A percentile compares a stretch with the other conserved stretches of the same genome.
Conservation (phyloP, 1,284 basidiomycete genomes). For the Sporisorium exsertum region DNA sequence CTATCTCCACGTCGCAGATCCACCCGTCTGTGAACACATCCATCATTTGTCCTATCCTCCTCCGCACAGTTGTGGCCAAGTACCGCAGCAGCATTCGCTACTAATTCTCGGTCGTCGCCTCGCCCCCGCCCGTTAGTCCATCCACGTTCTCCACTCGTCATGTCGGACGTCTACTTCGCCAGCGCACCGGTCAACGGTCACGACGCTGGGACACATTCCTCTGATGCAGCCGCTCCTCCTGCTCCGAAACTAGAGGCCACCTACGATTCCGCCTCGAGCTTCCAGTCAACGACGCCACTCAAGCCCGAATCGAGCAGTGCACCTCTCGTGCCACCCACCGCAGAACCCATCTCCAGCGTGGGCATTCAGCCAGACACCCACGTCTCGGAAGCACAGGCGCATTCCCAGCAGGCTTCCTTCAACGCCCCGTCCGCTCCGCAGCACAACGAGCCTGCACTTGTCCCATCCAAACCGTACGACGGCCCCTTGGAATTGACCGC, state of each 20-base stretch:
- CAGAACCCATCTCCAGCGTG: constrained; percentile 37
- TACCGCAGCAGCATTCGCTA: background rate
- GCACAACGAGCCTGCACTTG: background rate
- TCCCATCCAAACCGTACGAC: constrained; percentile 28
- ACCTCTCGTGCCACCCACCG: constrained; percentile 37
- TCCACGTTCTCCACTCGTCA: background rate
- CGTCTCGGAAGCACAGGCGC: constrained; percentile 26
- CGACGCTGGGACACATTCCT: constrained; percentile 1
- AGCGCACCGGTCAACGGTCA: constrained; percentile 27
- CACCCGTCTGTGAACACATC: background rate
- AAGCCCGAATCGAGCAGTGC: constrained; percentile 24
- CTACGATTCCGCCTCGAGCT: constrained; percentile 9
- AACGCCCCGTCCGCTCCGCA: constrained; percentile 15
- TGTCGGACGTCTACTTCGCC: constrained; percentile 27
- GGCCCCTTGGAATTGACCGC: constrained; percentile 53
- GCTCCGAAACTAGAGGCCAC: constrained; percentile 10
- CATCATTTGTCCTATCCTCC: background rate
- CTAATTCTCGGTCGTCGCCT: background rate
- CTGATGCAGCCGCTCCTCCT: background rate
- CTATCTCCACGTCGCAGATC: background rate
- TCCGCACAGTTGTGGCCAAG: background rate
- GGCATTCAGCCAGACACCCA: constrained; percentile 30
- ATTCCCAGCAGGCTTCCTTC: constrained; percentile 6
- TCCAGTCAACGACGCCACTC: constrained; percentile 3
- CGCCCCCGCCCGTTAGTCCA: background rate